phyloP scores from a whole-genome alignment of 768 basidiomycete species.

The Mycena galopus region DNA sequence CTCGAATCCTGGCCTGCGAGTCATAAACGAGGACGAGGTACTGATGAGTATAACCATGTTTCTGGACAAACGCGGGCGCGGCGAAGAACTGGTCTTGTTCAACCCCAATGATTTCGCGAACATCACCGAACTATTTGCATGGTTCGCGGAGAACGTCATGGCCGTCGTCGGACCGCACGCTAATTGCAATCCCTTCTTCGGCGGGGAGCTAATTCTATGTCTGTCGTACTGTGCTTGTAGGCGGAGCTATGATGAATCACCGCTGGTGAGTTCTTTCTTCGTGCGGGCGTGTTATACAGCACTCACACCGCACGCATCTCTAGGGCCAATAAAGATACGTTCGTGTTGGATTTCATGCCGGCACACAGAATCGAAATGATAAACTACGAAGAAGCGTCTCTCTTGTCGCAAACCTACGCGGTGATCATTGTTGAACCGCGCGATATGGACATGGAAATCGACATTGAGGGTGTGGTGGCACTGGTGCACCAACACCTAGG shows the following conservation, averaged over 20 bases:
- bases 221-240: no score
- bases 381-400: constrained; percentile 32
- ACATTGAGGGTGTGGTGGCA: constrained; percentile 18
- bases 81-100: no score
- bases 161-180: constrained; percentile 31
- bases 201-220: not conserved
- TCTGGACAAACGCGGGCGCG: constrained; percentile 23
- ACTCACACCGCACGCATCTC: not conserved
- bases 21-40: constrained; percentile 28
- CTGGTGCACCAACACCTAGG: constrained; percentile 24
- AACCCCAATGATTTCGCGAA: constrained; percentile 2
- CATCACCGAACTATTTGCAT: constrained; percentile 20
- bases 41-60: constrained; percentile 5
- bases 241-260: constrained; percentile 36
- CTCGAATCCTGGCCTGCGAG: constrained; percentile 12
- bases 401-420: constrained; percentile 32
- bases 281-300: not conserved
- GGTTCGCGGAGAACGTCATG: constrained; percentile 22
- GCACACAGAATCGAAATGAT: constrained; percentile 26
- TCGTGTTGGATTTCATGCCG: constrained; percentile 32
- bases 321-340: constrained; percentile 23
- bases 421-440: constrained; percentile 26
- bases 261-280: constrained; percentile 23
- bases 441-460: constrained; percentile 24
- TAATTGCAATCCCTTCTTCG: not conserved